A percentile compares a stretch with the other conserved stretches of the same genome.
Conservation (phyloP, 352 stramenopile species). For the Globisporangium barbulae region DNA sequence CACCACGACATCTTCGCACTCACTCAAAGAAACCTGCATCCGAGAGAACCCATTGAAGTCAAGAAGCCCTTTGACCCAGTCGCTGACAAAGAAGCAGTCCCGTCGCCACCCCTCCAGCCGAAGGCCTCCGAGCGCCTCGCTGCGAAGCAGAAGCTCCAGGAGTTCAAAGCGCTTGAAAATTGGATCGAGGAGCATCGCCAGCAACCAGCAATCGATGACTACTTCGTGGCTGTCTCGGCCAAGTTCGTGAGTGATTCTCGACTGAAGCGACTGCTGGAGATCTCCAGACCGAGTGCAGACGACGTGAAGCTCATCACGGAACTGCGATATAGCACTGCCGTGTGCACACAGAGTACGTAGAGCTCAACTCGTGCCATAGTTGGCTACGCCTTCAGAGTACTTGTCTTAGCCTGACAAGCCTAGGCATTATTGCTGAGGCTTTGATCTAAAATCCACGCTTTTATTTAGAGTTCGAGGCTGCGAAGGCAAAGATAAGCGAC, state of each 20-base stretch:
- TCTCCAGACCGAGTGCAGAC: conserved; percentile 8
- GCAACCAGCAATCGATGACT: conserved; percentile 7
- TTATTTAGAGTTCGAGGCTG: conserved; percentile 30
- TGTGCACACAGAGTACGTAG: conserved; percentile 38
- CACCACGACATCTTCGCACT: conserved; percentile 30
- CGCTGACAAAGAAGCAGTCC: not conserved
- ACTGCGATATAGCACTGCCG: conserved; percentile 30
- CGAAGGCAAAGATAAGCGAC: conserved; percentile 24
- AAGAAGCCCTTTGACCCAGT: conserved; percentile 9
- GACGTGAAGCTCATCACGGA: conserved; percentile 28
- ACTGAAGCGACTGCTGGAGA: conserved; percentile 13
- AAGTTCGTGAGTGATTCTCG: conserved; percentile 13
- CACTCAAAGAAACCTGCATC: conserved; percentile 13
- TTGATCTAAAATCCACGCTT: not conserved
- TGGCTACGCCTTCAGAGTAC: not conserved
- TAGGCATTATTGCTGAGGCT: too few species aligned
- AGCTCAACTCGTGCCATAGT: not conserved
- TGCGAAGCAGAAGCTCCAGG: conserved; percentile 16
- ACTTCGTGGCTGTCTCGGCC: conserved; percentile 10
- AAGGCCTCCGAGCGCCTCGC: conserved; percentile 23
- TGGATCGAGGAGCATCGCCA: conserved; percentile 14
- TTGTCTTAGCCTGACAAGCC: too few species aligned
- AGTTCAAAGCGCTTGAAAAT: conserved; percentile 11
- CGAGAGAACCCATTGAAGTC: conserved; percentile 1
- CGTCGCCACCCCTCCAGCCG: not conserved